Conservation (phyloP, 352 stramenopile genomes). For the Blastocystis sp. region DNA sequence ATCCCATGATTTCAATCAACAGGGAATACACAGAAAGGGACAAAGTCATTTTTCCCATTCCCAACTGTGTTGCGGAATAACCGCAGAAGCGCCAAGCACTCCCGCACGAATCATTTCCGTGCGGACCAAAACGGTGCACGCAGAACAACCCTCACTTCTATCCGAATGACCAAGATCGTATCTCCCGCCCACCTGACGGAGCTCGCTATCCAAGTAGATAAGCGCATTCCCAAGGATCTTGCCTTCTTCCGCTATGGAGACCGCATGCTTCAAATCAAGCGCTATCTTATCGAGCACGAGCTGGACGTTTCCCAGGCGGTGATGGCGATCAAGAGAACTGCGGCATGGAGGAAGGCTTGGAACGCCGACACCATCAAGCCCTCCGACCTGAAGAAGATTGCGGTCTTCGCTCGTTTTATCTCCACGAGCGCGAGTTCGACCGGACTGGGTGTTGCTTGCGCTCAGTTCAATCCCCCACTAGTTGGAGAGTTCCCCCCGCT, state of each 20-base stretch:
- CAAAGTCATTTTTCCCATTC: too few species aligned
- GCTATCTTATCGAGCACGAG: conserved; percentile 51
- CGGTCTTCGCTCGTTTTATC: not conserved
- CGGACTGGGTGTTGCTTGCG: not conserved
- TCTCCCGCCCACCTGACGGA: conserved; percentile 13
- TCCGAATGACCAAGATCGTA: not conserved
- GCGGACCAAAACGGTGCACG: not conserved
- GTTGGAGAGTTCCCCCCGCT: not conserved
- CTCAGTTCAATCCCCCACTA: not conserved
- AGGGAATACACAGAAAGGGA: too few species aligned
- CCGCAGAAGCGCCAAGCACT: too few species aligned
- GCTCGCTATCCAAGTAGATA: conserved; percentile 22
- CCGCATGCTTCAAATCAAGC: conserved; percentile 42
- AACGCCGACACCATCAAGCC: conserved; percentile 49
- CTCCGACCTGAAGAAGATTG: conserved; percentile 32
- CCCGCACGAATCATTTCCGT: not conserved
- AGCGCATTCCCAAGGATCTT: conserved; percentile 13
- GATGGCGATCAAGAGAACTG: conserved; percentile 49
- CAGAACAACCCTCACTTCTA: not conserved
- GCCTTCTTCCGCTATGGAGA: conserved; percentile 39
- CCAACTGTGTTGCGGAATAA: too few species aligned
- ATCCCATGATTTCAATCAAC: too few species aligned
- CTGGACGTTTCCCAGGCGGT: conserved; percentile 29
- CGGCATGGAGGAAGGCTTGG: conserved; percentile 29
- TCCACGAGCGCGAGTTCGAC: not conserved